Conservation (phyloP, 129 eudicot species). For the Chrysanthemum seticuspe region DNA sequence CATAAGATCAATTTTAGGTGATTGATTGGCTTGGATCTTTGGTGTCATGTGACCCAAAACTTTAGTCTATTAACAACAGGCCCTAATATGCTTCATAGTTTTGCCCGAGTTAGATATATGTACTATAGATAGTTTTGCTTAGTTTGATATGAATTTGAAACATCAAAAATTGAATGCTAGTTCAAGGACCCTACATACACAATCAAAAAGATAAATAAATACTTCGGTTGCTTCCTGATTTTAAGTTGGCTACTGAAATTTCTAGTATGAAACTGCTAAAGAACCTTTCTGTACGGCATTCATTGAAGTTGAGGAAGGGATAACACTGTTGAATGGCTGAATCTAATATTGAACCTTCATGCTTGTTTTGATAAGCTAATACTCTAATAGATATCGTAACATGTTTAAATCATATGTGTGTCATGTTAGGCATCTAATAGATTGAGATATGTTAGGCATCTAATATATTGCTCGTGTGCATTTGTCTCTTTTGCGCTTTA, state of each 20-base stretch:
- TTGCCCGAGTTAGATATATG: too few relatives aligned
- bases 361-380: background rate
- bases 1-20: too few relatives aligned
- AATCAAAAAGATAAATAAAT: background rate
- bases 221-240: constrained; percentile 3
- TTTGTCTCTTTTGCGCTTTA: too few relatives aligned
- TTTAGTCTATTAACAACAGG: too few relatives aligned
- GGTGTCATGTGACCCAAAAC: too few relatives aligned
- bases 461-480: too few relatives aligned
- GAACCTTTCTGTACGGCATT: constrained; percentile 10
- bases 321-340: background rate
- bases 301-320: constrained; percentile 1
- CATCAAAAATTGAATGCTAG: background rate
- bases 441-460: constrained; percentile 17
- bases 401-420: constrained; percentile 11
- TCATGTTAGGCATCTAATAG: constrained; percentile 7
- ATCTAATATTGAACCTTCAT: constrained; percentile 1
- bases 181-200: constrained; percentile 13
- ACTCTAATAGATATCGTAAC: constrained; percentile 10
- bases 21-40: too few relatives aligned
- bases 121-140: too few relatives aligned
- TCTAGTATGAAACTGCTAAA: background rate
- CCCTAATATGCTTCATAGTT: too few relatives aligned
- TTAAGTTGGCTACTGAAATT: too few relatives aligned
- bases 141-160: background rate